Evolutionary conservation across 495 filamentous ascomycete genomes (phyloP).

Genomic region (Tuber umbilicatum): DNA sequence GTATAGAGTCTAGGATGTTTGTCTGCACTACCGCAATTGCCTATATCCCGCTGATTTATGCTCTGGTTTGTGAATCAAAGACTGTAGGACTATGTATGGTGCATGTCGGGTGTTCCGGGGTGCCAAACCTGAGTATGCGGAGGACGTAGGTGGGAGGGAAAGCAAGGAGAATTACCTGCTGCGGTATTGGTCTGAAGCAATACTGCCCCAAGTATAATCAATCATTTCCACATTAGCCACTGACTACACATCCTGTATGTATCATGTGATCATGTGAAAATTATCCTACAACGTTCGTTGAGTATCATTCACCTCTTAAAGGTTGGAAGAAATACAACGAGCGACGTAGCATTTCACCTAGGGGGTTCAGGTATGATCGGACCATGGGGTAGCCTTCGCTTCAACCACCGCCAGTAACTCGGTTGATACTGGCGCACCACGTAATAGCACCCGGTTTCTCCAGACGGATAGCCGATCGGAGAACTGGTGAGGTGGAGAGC

Average conservation of each 20-base stretch:
- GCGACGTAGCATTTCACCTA: not conserved
- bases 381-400: not conserved
- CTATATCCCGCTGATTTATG: not conserved
- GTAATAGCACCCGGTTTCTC: not conserved
- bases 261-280: not conserved
- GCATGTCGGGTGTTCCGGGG: not conserved
- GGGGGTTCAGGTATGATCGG: not conserved
- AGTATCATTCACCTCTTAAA: not conserved
- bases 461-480: not conserved
- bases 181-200: not conserved
- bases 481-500: not conserved
- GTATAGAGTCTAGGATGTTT: not conserved
- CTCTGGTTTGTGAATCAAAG: not conserved
- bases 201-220: not conserved
- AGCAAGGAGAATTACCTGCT: not conserved
- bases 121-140: not conserved
- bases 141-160: not conserved
- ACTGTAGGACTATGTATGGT: not conserved
- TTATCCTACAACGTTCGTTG: not conserved
- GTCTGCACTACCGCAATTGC: not conserved
- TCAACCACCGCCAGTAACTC: not conserved
- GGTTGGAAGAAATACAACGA: not conserved
- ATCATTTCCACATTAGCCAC: not conserved
- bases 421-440: not conserved
- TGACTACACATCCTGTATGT: not conserved